Evolutionary conservation across 192 early-diverging fungal genomes (phyloP).

Genomic region (Coemansia sp.): DNA sequence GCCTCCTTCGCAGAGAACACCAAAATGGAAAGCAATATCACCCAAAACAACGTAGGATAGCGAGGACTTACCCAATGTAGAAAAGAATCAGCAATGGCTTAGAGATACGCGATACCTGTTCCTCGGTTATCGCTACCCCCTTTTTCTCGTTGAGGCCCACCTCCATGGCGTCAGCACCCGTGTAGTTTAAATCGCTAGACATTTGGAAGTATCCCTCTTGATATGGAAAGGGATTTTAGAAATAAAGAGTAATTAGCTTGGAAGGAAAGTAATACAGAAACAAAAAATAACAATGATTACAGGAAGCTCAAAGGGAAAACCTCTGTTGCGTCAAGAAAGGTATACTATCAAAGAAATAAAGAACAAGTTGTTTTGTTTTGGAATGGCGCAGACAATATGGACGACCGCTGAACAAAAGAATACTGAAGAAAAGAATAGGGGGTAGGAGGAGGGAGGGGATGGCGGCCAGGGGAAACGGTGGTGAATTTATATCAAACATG

Average conservation of each 20-base stretch:
- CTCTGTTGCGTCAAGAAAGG: neutral
- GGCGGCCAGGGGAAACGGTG: neutral
- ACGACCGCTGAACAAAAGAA: neutral
- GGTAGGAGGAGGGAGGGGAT: neutral
- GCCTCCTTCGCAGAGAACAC: neutral
- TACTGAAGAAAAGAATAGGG: neutral
- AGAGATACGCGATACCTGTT: conserved; percentile 23
- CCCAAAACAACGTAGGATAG: neutral
- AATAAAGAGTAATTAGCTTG: conserved; percentile 5
- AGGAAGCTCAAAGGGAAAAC: neutral
- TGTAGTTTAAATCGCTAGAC: neutral
- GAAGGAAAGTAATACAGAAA: conserved; percentile 6
- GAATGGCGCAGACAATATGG: neutral
- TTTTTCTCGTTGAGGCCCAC: conserved; percentile 17
- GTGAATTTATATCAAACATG: neutral
- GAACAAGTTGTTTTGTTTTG: neutral
- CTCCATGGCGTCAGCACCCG: neutral
- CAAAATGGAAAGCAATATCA: neutral
- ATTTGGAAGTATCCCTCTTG: neutral
- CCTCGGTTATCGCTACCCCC: conserved; percentile 26
- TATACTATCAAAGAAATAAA: neutral
- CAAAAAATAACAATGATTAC: conserved; percentile 13
- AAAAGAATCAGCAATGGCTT: conserved; percentile 37
- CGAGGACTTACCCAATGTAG: conserved; percentile 39
- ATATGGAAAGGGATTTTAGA: neutral